Evolutionary conservation across 306 rosid species (phyloP), one percentile per base, ranked within the genome.

Genomic region (Prunus padus): DNA sequence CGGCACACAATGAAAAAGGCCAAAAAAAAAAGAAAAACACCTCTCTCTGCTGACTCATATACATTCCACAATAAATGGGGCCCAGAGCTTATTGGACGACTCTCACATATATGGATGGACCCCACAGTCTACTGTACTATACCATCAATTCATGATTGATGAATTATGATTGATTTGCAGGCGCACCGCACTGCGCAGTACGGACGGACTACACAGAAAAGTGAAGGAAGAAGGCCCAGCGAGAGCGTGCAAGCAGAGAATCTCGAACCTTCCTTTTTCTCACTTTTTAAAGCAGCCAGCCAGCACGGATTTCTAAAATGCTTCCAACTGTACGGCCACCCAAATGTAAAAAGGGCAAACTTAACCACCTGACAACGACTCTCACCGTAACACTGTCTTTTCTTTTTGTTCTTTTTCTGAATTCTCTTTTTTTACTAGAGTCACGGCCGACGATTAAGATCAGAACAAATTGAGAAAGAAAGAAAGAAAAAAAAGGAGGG

Each of bases 281-380:
- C 1, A 37, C 42, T 37, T 37, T 37, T 37, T 37, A 1, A 37
- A 37, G 42, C 42, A 67, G 74, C 73, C 25, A 69, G 70, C 75
- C 76, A 19, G 83, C 78, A 33, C 73, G 72, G 73, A 83, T 59
- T 30, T 20, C 72, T 65, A 76, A 83, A 63, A 75, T 60, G 74
- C 75, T 69, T 60, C 81, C 76, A 75, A 66, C 66, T 50, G 78
- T 71, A 79, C 83, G 79, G 83, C 72, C 71, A 50, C 80, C 78
- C 83, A 59, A 46, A 54, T 57, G 69, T 25, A 64, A 45, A 14
- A 42, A 47, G 7, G 11, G 15, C 9, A 0, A 5, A 4, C 51
- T 31, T 67, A 42, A 67, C 76, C 75, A 69, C 45, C 69, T 69
- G 82, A 74, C 20, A 45, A 40, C 76, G 42, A 61, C 79, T 50